Evolutionary conservation across 768 basidiomycete species (phyloP), one percentile per base, ranked within the genome.

Genomic region (Suillus occidentalis): DNA sequence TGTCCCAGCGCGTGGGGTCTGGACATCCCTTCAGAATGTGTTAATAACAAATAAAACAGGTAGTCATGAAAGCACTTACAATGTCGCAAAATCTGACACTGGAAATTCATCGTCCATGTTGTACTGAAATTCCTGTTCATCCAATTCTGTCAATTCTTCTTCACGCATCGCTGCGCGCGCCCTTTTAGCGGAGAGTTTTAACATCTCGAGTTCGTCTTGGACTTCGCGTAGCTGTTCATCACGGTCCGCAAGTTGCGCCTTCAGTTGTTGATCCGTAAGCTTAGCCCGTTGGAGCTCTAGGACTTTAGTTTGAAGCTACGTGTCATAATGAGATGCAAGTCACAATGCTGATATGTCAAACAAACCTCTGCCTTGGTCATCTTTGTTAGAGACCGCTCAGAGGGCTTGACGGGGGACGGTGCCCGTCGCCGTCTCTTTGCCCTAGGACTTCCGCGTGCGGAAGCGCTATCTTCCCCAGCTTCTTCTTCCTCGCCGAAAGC

Each of bases 361-460:
- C 74, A 39, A 62, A 82, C 83, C 80, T 84, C 77, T 18, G 78
- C 72, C 67, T 83, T 82, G 22, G 76, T 81, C 76, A 79, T 75
- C 60, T 73, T 76, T 31, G 73, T 72, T 6, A 75, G 52, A 0
- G 77, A 63, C 57, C 76, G 78, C 47, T 64, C 67, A 34, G 70
- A 63, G 13, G 68, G 67, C 22, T 66, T 60, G 50, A 66, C 47
- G 12, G 62, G 55, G 13, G 57, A 58, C 37, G 3, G 31, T 34
- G 62, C 62, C 31, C 68, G 63, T 55, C 64, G 62, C 57, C 28
- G 40, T 31, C 63, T 69, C 56, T 69, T 69, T 20, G 60, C 36
- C 20, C 39, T 18, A 9, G 66, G 55, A 22, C 56, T 61, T 31
- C 59, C 65, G 37, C 47, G 69, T 31, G 52, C 61, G 7, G 68